A percentile compares a stretch with the other conserved stretches of the same genome.
Evolutionary conservation across 1,284 basidiomycete species (phyloP).

Genomic region (Marasmius oreades): DNA sequence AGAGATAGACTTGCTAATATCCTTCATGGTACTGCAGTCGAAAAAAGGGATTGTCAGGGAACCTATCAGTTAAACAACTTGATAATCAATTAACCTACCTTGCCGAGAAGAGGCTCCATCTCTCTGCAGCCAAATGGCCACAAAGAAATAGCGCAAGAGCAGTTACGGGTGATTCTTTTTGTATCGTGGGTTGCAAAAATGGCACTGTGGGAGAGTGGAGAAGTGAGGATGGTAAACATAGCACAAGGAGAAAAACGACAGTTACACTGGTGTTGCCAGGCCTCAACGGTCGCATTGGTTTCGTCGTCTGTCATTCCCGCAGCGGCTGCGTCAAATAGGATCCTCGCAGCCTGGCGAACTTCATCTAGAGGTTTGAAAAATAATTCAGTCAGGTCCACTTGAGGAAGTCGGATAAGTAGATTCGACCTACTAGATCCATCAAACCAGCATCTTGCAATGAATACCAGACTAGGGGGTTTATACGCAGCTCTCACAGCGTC

Average conservation of each 20-base stretch:
- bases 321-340: conserved; percentile 74
- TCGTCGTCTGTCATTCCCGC: conserved; percentile 66
- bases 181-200: conserved; percentile 50
- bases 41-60: conserved; percentile 1
- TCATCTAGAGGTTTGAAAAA: conserved; percentile 46
- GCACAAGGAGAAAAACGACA: conserved; percentile 6
- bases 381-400: neutral
- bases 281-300: conserved; percentile 55
- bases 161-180: conserved; percentile 49
- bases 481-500: conserved; percentile 55
- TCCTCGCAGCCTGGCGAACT: conserved; percentile 68
- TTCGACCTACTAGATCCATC: conserved; percentile 58
- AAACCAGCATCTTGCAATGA: conserved; percentile 74
- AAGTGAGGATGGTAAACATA: conserved; percentile 1
- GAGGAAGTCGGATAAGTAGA: no score
- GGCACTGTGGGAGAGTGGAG: conserved; percentile 59
- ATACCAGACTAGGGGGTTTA: conserved; percentile 65
- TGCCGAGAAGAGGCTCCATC: conserved; percentile 73
- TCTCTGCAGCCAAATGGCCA: conserved; percentile 81
- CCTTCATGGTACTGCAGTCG: conserved; percentile 64
- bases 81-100: conserved; percentile 47
- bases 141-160: conserved; percentile 77
- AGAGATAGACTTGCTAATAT: conserved; percentile 81
- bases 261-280: conserved; percentile 71
- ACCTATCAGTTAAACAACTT: neutral